Conservation (phyloP, 2,329 filamentous ascomycete species). For the Fusarium austroafricanum region DNA sequence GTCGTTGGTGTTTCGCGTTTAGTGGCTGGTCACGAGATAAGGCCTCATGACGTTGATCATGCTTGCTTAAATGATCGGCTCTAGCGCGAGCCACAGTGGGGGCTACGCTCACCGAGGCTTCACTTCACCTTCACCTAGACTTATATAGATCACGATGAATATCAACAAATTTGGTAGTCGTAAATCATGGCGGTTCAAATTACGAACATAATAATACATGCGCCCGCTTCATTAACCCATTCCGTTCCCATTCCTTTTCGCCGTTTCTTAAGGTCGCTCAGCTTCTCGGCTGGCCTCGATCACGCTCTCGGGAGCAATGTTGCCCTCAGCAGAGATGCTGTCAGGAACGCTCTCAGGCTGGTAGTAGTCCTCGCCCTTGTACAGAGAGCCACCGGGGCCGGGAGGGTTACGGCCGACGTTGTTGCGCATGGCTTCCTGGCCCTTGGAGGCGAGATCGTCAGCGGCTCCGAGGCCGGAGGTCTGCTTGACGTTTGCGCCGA, state of each 20-base stretch:
- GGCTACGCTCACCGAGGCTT: constrained; percentile 6
- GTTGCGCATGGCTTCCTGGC: constrained; percentile 51
- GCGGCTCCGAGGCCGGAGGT: constrained; percentile 40
- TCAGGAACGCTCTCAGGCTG: constrained; percentile 56
- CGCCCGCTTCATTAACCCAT: constrained; percentile 11
- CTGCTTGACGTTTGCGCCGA: constrained; percentile 40
- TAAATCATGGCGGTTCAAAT: constrained; percentile 27
- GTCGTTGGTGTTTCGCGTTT: constrained; percentile 5
- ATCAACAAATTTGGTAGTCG: background rate
- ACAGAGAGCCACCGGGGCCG: constrained; percentile 53
- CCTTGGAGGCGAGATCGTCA: constrained; percentile 50
- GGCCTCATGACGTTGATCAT: constrained; percentile 44
- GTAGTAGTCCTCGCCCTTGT: constrained; percentile 57
- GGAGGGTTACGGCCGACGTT: constrained; percentile 54
- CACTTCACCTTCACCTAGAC: background rate
- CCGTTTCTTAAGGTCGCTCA: constrained; percentile 12
- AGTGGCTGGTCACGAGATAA: constrained; percentile 33
- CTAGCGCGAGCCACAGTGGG: constrained; percentile 22
- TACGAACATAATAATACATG: constrained; percentile 27
- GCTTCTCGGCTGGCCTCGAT: constrained; percentile 50
- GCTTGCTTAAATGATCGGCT: constrained; percentile 12
- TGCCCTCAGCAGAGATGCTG: constrained; percentile 56
- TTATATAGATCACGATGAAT: background rate
- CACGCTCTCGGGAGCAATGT: constrained; percentile 56
- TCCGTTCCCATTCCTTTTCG: background rate